Conservation (phyloP, 139 green algal genomes). For the Haematococcus sp. region DNA sequence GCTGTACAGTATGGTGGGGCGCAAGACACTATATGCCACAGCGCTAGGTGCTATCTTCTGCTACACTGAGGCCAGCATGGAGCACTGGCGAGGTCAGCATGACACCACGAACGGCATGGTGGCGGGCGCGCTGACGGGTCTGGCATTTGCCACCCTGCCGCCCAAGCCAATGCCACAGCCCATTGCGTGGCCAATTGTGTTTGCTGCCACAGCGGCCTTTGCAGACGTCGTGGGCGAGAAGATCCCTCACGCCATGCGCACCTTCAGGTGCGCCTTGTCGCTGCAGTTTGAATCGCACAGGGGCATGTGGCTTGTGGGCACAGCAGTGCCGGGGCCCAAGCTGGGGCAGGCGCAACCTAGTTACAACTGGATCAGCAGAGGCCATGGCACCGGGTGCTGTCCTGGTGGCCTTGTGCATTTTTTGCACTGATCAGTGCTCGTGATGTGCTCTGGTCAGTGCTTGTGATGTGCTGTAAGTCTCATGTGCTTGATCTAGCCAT, state of each 20-base stretch:
- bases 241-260: slow-evolving; percentile 30
- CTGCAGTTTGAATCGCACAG: too few relatives aligned
- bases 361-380: too few relatives aligned
- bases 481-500: too few relatives aligned
- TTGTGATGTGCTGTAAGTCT: too few relatives aligned
- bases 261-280: slow-evolving; percentile 16
- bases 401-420: too few relatives aligned
- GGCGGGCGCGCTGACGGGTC: slow-evolving; percentile 27
- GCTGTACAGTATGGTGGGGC: slow-evolving; percentile 26
- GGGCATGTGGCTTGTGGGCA: too few relatives aligned
- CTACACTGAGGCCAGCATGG: slow-evolving; percentile 31
- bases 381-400: too few relatives aligned
- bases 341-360: too few relatives aligned
- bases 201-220: slow-evolving; percentile 2
- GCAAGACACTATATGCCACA: slow-evolving; percentile 20
- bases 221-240: slow-evolving; percentile 33
- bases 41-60: slow-evolving; percentile 36
- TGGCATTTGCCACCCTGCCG: slow-evolving; percentile 19
- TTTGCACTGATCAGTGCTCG: too few relatives aligned
- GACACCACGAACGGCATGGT: slow-evolving; percentile 33
- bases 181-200: slow-evolving; percentile 38
- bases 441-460: too few relatives aligned
- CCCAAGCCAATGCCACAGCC: slow-evolving; percentile 44
- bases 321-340: too few relatives aligned
- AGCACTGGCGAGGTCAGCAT: slow-evolving; percentile 30